Evolutionary conservation across 176 grass and related monocot genomes (phyloP).

Genomic region (Triticum monococcum): DNA sequence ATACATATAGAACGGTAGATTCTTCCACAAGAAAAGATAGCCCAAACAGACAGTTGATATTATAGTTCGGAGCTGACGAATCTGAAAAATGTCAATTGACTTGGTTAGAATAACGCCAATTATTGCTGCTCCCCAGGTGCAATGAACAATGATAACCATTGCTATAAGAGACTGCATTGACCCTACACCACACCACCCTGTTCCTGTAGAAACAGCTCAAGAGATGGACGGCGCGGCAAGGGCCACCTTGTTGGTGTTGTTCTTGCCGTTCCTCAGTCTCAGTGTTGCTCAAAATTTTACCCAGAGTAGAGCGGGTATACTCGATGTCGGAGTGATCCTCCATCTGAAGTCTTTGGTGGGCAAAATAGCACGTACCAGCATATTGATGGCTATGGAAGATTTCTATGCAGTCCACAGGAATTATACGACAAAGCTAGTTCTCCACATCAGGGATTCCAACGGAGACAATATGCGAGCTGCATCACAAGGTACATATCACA

Average conservation of each 20-base stretch:
- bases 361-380: conserved; percentile 37
- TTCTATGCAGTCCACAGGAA: conserved; percentile 41
- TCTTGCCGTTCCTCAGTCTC: neutral
- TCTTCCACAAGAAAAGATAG: neutral
- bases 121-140: neutral
- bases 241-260: neutral
- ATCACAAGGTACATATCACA: conserved; percentile 39
- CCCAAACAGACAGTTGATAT: neutral
- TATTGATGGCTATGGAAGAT: conserved; percentile 51
- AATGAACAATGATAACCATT: neutral
- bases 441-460: conserved; percentile 41
- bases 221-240: neutral
- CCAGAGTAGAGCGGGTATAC: neutral
- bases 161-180: neutral
- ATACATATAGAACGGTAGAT: neutral
- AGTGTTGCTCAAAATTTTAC: neutral
- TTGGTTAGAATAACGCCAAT: neutral
- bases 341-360: conserved; percentile 32
- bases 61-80: neutral
- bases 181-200: neutral
- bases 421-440: conserved; percentile 35
- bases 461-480: conserved; percentile 28
- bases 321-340: conserved; percentile 45
- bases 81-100: neutral
- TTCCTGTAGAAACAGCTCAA: neutral